Evolutionary conservation across 2,329 filamentous ascomycete species (phyloP), one percentile per base, ranked within the genome.

Genomic region (Oidium heveae): DNA sequence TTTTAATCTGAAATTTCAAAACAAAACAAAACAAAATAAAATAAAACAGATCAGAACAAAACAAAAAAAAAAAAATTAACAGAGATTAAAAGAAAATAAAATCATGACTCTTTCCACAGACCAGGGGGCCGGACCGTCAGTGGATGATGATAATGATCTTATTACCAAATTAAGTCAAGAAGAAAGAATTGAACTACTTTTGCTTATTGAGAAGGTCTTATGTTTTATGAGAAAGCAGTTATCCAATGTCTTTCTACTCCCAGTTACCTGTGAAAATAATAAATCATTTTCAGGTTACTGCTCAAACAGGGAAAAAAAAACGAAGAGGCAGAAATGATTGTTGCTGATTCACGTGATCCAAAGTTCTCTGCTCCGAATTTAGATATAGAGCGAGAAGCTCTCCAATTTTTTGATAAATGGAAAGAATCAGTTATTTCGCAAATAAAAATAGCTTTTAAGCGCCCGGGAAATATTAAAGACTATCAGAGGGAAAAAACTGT

Each of bases 361-460:
- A 50, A 50, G 24, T 16, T n/a, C 15, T 50, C 68, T 2, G 68
- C 69, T 2, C 70, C 71, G 54, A 72, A 82, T 57, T 68, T 73
- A 56, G 80, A 85, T 61, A 67, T 87, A 61, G 87, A 80, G 68
- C 78, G 75, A 58, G 79, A 82, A 54, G 74, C 80, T 1, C 65
- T 93, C 5, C 69, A 73, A 7, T 79, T 82, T 63, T 94, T 89
- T 64, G 79, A 83, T 56, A 82, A 86, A 59, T 96, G 89, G 89
- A 77, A 85, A 61, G 73, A 77, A 6, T 71, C 72, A 13, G 76
- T 94, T 10, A 69, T 85, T 43, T 73, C 77, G 55, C 76, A 87
- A 15, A 70, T 94, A 24, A 76, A 79, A 18, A 82, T 91, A 59
- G 72, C 78, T 37, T 73, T 87, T 18, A 72, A 74, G 44, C 71